Evolutionary conservation across 169 alveolate genomes (phyloP).

Genomic region (Cryptosporidium viatorum): DNA sequence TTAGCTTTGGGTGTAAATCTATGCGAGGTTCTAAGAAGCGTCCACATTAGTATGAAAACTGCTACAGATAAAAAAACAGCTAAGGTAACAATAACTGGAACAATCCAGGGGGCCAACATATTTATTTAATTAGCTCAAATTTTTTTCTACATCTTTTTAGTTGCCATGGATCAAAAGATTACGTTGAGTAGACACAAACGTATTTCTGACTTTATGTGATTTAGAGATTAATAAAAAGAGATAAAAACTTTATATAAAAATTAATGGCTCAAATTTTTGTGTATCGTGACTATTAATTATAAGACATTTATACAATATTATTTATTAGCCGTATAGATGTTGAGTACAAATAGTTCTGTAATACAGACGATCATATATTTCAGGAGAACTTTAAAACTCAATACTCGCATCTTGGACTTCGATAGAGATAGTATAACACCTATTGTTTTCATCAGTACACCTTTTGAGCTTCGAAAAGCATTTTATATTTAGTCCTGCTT

Average conservation of each 20-base stretch:
- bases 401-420: constrained; percentile 50
- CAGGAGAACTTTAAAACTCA: background rate
- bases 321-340: background rate
- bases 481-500: constrained; percentile 26
- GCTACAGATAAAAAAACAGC: constrained; percentile 14
- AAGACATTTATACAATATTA: background rate
- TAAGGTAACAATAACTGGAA: constrained; percentile 58
- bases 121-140: background rate
- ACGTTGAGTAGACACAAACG: constrained; percentile 55
- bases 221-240: constrained; percentile 2
- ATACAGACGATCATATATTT: too few species aligned
- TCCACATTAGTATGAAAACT: constrained; percentile 49
- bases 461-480: constrained; percentile 27
- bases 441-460: background rate
- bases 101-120: constrained; percentile 66
- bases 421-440: constrained; percentile 34
- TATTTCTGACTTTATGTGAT: constrained; percentile 50
- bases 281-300: background rate
- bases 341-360: background rate
- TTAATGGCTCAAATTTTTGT: background rate
- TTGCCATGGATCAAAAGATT: background rate
- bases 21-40: constrained; percentile 65
- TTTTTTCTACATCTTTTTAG: background rate
- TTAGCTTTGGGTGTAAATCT: constrained; percentile 49
- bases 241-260: background rate